phyloP scores from a whole-genome alignment of 805 yeast species.

The Saccharomycopsis sp. region DNA sequence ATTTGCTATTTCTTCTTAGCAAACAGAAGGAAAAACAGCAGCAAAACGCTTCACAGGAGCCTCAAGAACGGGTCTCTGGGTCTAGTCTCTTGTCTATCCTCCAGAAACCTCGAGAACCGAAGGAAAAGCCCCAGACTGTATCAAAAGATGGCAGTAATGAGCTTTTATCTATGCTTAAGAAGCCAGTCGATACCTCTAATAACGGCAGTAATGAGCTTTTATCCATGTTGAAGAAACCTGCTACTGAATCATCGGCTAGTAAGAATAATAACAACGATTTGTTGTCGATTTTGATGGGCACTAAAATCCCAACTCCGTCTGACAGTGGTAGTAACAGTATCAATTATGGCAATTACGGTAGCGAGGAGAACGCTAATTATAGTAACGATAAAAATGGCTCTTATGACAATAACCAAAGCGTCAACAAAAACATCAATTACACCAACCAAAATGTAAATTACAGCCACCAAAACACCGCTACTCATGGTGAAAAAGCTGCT shows the following conservation, averaged over 20 bases:
- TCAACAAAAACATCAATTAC: too few species aligned
- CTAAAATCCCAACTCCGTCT: too few species aligned
- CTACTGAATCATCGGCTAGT: background rate
- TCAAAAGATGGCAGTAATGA: background rate
- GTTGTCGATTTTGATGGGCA: background rate
- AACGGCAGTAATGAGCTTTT: slow-evolving; percentile 3
- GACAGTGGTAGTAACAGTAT: too few species aligned
- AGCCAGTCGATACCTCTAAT: background rate
- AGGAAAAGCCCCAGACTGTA: background rate
- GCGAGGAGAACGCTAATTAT: too few species aligned
- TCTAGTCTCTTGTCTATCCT: background rate
- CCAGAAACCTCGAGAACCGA: background rate
- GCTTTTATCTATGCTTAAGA: background rate
- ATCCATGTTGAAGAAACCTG: slow-evolving; percentile 1
- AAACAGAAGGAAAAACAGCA: background rate
- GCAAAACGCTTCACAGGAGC: background rate
- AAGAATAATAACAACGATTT: too few species aligned
- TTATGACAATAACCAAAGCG: too few species aligned
- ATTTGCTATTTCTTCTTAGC: background rate
- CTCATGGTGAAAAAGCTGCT: background rate
- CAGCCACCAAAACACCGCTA: background rate
- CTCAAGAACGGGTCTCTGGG: too few species aligned
- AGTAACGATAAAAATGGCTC: too few species aligned
- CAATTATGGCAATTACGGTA: too few species aligned
- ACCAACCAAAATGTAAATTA: too few species aligned